Evolutionary conservation across 805 yeast species (phyloP).

Genomic region (Candida easanensis): DNA sequence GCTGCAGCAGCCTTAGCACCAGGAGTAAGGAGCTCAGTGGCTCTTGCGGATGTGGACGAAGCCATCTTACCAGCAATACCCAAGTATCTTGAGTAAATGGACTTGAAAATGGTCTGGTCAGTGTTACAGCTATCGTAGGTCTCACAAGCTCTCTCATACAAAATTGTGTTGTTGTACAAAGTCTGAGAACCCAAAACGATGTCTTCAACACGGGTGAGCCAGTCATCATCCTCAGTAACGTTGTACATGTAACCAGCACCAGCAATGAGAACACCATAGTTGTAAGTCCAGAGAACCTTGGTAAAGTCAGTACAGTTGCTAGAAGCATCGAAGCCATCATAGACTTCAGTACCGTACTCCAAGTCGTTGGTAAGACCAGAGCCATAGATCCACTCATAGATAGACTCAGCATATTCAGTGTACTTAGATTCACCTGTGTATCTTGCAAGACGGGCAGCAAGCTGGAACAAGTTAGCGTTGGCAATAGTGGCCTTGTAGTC

Average conservation of each 20-base stretch:
- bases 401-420: constrained; percentile 47
- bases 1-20: constrained; percentile 74
- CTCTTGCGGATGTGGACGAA: constrained; percentile 44
- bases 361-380: constrained; percentile 41
- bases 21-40: constrained; percentile 34
- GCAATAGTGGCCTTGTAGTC: constrained; percentile 62
- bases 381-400: constrained; percentile 59
- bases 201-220: constrained; percentile 36
- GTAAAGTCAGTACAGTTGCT: constrained; percentile 60
- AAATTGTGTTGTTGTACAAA: constrained; percentile 41
- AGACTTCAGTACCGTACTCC: constrained; percentile 40
- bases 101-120: constrained; percentile 90
- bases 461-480: constrained; percentile 61
- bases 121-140: constrained; percentile 57
- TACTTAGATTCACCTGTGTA: constrained; percentile 53
- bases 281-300: constrained; percentile 75
- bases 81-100: constrained; percentile 71
- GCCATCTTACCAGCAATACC: constrained; percentile 70
- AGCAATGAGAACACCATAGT: constrained; percentile 68
- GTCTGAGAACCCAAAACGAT: constrained; percentile 30
- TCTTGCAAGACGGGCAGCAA: constrained; percentile 61
- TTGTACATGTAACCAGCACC: constrained; percentile 76
- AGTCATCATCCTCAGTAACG: constrained; percentile 58
- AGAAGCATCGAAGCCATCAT: constrained; percentile 65
- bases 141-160: constrained; percentile 90